Evolutionary conservation across 352 stramenopile genomes (phyloP), one percentile per base, ranked within the genome.

Genomic region (Globisporangium middletonii): DNA sequence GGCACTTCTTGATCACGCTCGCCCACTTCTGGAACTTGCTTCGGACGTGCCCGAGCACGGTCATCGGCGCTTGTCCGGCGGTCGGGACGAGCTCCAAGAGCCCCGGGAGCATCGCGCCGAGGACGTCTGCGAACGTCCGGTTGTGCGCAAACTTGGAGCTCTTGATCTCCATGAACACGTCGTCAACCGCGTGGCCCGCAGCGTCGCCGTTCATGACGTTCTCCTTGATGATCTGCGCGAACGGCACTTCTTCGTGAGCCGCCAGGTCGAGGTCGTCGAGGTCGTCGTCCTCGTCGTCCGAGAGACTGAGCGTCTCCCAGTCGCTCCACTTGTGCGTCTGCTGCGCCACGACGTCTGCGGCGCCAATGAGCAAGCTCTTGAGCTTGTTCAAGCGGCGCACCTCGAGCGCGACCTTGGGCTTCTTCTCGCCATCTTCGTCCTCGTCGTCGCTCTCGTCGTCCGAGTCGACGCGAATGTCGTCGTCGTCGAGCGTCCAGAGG

Each of bases 61-160:
- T 65, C 77, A 90, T 85, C 16, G 69, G 56, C 16, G 72, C 69
- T 47, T 81, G 75, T 3, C 73, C 75, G 4, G 65, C 60, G 6
- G 76, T 82, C 35, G 79, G 59, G 51, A 94, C 73, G 47, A 83
- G 60, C 51, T 90, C 83, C 57, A 92, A 44, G 19, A 95, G 65
- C 13, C 77, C 82, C 2, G 85, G 77, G 11, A 95, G 33, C 53
- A 95, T 88, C 28, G 81, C 86, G 23, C 69, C 67, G 49, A 95
- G 76, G 38, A 92, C 87, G 41, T 92, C 83, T 26, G 75, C 72
- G 51, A 94, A 93, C 57, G 82, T 77, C 9, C 83, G 71, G 69
- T 97, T 97, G 69, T 97, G 86, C n/a, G 89, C 86, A 66, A 96
- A 96, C 67, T 97, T 97, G 68, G 90, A 97, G 57, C 86, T 92